These are phyloP conservation scores for Tetrapisispora pingtungensis DNA, from an alignment of 805 yeast genomes.

Conservation along the genomic window DNA sequence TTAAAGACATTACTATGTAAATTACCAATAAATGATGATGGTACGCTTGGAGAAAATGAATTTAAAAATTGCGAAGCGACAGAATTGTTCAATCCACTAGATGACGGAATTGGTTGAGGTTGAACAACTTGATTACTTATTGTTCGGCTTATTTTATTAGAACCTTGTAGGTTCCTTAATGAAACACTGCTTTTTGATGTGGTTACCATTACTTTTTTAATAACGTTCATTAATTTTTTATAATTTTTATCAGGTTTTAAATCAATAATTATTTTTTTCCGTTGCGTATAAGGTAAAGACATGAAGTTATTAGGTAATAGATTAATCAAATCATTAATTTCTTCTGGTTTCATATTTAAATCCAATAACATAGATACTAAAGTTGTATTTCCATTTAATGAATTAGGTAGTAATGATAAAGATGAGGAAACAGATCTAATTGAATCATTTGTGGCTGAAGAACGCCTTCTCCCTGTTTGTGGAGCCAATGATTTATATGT, in stretches of 20 bases:
- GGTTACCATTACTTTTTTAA: slow-evolving; percentile 20
- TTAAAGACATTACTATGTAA: neutral
- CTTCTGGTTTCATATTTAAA: slow-evolving; percentile 17
- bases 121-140: neutral
- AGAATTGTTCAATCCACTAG: slow-evolving; percentile 19
- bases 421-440: slow-evolving; percentile 14
- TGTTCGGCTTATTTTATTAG: neutral
- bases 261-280: slow-evolving; percentile 36
- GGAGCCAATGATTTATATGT: neutral
- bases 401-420: slow-evolving; percentile 9
- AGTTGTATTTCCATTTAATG: slow-evolving; percentile 1
- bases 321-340: slow-evolving; percentile 24
- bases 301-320: slow-evolving; percentile 43
- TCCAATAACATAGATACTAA: slow-evolving; percentile 10
- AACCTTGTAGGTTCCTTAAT: slow-evolving; percentile 2
- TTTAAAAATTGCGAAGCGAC: slow-evolving; percentile 27
- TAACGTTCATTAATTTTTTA: slow-evolving; percentile 24
- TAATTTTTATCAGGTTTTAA: slow-evolving; percentile 31
- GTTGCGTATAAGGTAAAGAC: slow-evolving; percentile 50
- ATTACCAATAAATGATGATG: slow-evolving; percentile 9
- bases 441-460: slow-evolving; percentile 8
- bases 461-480: slow-evolving; percentile 2
- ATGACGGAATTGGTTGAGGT: slow-evolving; percentile 3
- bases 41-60: slow-evolving; percentile 26
- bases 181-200: slow-evolving; percentile 21